Percentiles rank a stretch among this genome's conserved stretches.
These are phyloP conservation scores for Prunus padus DNA, from an alignment of 306 rosid species.

Conservation along the genomic window DNA sequence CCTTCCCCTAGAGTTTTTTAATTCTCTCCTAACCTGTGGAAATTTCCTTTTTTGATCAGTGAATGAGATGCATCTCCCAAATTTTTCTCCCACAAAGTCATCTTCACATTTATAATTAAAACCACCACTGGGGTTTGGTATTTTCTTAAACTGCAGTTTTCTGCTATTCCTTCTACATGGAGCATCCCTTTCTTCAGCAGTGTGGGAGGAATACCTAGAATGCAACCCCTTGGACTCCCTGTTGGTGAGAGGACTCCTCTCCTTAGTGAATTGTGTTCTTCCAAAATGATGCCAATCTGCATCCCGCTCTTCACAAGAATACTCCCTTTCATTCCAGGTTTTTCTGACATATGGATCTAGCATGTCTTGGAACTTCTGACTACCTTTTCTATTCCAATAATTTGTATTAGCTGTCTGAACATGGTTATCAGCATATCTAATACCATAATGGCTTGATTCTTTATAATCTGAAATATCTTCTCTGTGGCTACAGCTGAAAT, in stretches of 20 bases:
- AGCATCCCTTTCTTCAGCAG: slow-evolving; percentile 31
- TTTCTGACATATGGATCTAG: slow-evolving; percentile 28
- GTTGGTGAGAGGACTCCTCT: slow-evolving; percentile 29
- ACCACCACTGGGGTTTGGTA: slow-evolving; percentile 24
- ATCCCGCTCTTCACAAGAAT: slow-evolving; percentile 30
- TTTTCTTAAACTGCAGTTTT: slow-evolving; percentile 31
- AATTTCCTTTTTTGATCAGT: slow-evolving; percentile 32
- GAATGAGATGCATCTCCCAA: slow-evolving; percentile 29
- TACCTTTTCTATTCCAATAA: slow-evolving; percentile 28
- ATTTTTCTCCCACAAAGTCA: slow-evolving; percentile 29
- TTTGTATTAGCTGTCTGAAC: slow-evolving; percentile 15
- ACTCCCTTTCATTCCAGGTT: slow-evolving; percentile 31
- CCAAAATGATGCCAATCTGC: slow-evolving; percentile 33
- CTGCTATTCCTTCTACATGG: slow-evolving; percentile 32
- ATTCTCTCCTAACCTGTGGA: slow-evolving; percentile 28
- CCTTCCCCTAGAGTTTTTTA: slow-evolving; percentile 34
- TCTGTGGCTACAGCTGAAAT: slow-evolving; percentile 25
- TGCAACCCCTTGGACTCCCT: slow-evolving; percentile 42
- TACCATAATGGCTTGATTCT: slow-evolving; percentile 34
- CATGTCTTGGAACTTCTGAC: slow-evolving; percentile 28
- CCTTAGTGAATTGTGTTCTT: slow-evolving; percentile 25
- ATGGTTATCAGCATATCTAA: slow-evolving; percentile 33
- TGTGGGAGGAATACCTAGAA: slow-evolving; percentile 34
- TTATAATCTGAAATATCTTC: slow-evolving; percentile 35
- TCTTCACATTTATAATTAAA: slow-evolving; percentile 33